A percentile compares a stretch with the other conserved stretches of the same genome.
Conservation (phyloP, 106 monocot species). For the Gastrodia elata region DNA sequence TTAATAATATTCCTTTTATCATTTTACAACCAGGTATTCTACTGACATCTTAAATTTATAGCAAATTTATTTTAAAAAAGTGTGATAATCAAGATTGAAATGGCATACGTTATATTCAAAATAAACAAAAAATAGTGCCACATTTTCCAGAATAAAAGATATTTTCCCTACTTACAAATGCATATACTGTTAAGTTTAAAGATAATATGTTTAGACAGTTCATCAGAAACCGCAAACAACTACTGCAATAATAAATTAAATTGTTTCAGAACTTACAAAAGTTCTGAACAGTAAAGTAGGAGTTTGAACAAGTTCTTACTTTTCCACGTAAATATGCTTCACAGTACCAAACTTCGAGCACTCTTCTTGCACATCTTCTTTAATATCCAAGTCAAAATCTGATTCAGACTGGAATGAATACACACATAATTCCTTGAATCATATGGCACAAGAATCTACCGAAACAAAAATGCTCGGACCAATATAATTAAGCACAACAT, state of each 20-base stretch:
- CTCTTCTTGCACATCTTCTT: conserved; percentile 92
- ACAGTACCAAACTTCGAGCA: conserved; percentile 80
- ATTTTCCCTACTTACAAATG: not conserved
- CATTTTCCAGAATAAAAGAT: not conserved
- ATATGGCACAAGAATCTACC: not conserved
- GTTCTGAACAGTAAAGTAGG: not conserved
- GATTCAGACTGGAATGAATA: conserved; percentile 62
- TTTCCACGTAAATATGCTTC: conserved; percentile 86
- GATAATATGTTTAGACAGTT: not conserved
- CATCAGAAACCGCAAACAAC: not conserved
- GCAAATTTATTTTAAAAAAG: not conserved
- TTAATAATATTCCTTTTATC: not conserved
- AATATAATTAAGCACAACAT: not conserved
- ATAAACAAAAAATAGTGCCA: not conserved
- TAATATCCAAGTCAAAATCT: conserved; percentile 92
- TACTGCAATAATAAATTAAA: not conserved
- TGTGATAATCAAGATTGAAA: not conserved
- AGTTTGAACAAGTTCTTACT: conserved; percentile 31
- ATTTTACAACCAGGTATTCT: not conserved
- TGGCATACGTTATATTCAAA: not conserved
- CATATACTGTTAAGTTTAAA: not conserved
- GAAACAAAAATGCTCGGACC: not conserved
- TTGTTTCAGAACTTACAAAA: not conserved
- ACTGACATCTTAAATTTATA: not conserved
- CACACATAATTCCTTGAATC: not conserved